phyloP scores from a whole-genome alignment of 306 rosid genomes.

The Trifolium subterraneum region DNA sequence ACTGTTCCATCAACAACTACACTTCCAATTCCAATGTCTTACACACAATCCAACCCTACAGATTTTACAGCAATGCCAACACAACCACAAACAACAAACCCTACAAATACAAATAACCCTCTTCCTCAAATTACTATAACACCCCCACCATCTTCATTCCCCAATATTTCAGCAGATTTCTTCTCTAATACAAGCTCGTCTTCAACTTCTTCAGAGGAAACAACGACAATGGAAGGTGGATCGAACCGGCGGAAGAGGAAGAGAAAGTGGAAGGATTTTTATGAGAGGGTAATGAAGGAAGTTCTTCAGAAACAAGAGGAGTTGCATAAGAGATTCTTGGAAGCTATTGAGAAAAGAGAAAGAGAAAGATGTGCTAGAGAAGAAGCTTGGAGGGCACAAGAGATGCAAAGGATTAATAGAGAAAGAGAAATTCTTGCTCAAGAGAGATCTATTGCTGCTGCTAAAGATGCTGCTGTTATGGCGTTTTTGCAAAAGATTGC shows the following conservation, averaged over 20 bases:
- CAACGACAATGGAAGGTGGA: conserved; percentile 35
- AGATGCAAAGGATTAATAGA: conserved; percentile 62
- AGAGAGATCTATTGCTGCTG: conserved; percentile 70
- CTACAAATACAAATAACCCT: conserved; percentile 27
- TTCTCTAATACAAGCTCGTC: conserved; percentile 68
- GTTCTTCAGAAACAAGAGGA: conserved; percentile 85
- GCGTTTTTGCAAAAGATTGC: conserved; percentile 79
- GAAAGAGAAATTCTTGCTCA: conserved; percentile 79
- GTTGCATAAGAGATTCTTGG: conserved; percentile 75
- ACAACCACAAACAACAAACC: conserved; percentile 39
- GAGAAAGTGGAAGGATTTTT: conserved; percentile 93
- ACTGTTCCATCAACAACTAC: conserved; percentile 63
- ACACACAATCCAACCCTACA: conserved; percentile 36
- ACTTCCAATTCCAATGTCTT: conserved; percentile 35
- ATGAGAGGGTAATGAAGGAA: conserved; percentile 73
- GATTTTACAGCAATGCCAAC: conserved; percentile 10
- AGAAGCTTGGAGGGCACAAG: conserved; percentile 86
- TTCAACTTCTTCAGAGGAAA: conserved; percentile 72
- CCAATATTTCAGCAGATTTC: conserved; percentile 45
- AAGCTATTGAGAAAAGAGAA: conserved; percentile 80
- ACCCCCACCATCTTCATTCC: conserved; percentile 40
- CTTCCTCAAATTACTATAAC: conserved; percentile 22
- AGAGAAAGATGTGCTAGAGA: conserved; percentile 65
- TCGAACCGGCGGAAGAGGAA: conserved; percentile 59
- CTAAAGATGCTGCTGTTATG: conserved; percentile 80